These are phyloP conservation scores for Nicotiana obtusifolia DNA, from an alignment of 257 asterid genomes.

Conservation along the genomic window DNA sequence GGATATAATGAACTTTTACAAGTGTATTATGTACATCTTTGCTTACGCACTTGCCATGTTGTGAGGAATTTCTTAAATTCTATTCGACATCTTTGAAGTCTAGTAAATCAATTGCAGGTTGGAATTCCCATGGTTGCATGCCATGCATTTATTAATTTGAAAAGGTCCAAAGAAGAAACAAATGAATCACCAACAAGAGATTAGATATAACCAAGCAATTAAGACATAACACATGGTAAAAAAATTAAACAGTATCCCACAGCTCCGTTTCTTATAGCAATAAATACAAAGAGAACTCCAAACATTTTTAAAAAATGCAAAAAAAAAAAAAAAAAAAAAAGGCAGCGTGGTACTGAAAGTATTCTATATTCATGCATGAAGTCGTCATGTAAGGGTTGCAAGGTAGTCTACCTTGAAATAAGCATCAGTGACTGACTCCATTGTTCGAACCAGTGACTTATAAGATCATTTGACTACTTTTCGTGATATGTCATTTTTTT, in stretches of 20 bases:
- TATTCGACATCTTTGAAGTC: neutral
- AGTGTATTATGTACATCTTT: neutral
- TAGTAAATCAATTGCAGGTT: neutral
- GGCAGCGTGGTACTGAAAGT: too few species aligned
- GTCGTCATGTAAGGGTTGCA: too few species aligned
- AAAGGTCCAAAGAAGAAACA: neutral
- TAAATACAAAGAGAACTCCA: slow-evolving; percentile 1
- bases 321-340: too few species aligned
- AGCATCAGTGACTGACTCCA: neutral
- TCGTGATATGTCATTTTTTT: neutral
- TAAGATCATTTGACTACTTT: neutral
- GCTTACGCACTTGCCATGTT: too few species aligned
- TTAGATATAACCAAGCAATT: neutral
- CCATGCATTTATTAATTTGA: neutral
- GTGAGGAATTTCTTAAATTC: too few species aligned
- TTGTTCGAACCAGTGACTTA: fast-evolving
- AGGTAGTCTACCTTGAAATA: neutral
- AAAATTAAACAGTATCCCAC: neutral
- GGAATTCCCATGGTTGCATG: neutral
- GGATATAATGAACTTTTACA: neutral
- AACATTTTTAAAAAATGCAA: neutral
- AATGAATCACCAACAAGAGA: neutral
- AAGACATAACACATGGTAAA: neutral
- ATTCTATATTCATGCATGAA: too few species aligned
- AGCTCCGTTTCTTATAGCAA: neutral